Conservation (phyloP, 768 basidiomycete species). For the Suillus hirtellus region DNA sequence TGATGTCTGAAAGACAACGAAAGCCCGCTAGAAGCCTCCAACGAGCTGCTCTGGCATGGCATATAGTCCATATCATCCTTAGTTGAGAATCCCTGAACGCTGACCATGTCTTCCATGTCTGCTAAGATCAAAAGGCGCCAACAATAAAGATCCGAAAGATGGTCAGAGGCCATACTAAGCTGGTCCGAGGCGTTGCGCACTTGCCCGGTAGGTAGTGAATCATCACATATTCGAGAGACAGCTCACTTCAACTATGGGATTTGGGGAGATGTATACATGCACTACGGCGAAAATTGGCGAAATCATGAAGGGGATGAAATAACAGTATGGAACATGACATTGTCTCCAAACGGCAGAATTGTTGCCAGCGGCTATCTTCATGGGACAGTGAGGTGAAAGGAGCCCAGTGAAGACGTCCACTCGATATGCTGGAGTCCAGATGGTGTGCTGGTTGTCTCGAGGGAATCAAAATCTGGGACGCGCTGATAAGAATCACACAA, state of each 20-base stretch:
- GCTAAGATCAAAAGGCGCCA: neutral
- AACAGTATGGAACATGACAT: neutral
- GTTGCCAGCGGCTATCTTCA: neutral
- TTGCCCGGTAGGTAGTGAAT: neutral
- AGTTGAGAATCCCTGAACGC: too few relatives aligned
- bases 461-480: too few relatives aligned
- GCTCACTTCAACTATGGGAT: slow-evolving; percentile 17
- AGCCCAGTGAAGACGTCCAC: too few relatives aligned
- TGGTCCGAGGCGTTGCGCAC: neutral
- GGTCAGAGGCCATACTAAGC: neutral
- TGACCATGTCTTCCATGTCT: neutral
- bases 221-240: slow-evolving; percentile 15
- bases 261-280: slow-evolving; percentile 20
- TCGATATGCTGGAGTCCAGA: too few relatives aligned
- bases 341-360: neutral
- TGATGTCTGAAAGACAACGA: neutral
- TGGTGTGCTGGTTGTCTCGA: too few relatives aligned
- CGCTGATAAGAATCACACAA: too few relatives aligned
- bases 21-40: neutral
- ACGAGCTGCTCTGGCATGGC: neutral
- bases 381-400: neutral
- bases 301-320: slow-evolving; percentile 10
- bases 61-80: neutral
- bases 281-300: slow-evolving; percentile 1
- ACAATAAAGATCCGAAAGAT: neutral